Evolutionary conservation across 768 basidiomycete genomes (phyloP), one percentile per base, ranked within the genome.

Genomic region (Tricholoma matsutake): DNA sequence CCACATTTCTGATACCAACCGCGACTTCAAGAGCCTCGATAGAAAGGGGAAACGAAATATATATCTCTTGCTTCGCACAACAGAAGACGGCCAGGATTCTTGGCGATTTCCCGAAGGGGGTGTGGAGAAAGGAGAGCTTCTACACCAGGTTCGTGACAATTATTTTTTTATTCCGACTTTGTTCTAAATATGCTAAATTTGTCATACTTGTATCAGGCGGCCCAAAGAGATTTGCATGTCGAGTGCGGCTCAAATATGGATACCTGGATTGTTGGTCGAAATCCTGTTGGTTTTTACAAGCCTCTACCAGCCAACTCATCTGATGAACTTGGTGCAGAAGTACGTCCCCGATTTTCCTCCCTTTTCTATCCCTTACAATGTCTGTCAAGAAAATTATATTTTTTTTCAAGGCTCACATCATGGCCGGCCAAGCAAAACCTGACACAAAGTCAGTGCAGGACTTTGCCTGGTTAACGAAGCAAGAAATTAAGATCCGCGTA

Each of bases 391-490:
- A 78, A 57, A 77, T 83, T 43, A 78, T 91, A 18, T 99, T 98
- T 78, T 92, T 97, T 79, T 91, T 91, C 79, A 97, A 97, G 72
- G 92, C 86, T 18, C 95, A 97, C 69, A 92, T 98, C 57, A 81
- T 98, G 68, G 87, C 92, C 2, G 96, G 96, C 16, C 91, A 95
- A 72, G 89, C 88, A 32, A 79, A 77, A 18, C 86, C 88, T 16
- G 72, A 83, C 32, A 70, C 78, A n/a, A 73, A 80, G 63, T 71
- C 75, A 20, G 77, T 90, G 62, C 76, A 79, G 54, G 91, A 92
- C 67, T 96, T 92, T 76, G 95, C 93, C 6, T 98, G 96, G 96
- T 78, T 98, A 62, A 96, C 94, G 54, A 94, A 94, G 75, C 82
- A 93, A 71, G 96, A 99, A 78, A 87, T 98, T 49, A 78, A 87